phyloP scores from a whole-genome alignment of 1,284 basidiomycete genomes.

The Cryptococcus floricola region DNA sequence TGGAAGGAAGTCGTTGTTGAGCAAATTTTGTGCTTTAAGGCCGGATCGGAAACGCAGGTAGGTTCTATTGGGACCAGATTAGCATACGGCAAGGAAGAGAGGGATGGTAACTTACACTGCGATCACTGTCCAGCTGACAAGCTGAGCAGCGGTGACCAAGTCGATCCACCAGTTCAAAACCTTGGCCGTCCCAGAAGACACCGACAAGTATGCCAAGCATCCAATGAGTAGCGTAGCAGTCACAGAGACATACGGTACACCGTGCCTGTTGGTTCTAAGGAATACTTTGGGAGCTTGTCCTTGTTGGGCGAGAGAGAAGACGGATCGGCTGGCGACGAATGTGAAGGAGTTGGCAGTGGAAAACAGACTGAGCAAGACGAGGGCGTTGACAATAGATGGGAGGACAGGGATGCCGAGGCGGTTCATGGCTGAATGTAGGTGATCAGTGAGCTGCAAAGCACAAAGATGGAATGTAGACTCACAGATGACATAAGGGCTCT shows the following conservation, averaged over 20 bases:
- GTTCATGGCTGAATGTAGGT: slow-evolving; percentile 32
- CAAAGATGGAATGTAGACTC: slow-evolving; percentile 1
- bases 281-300: slow-evolving; percentile 53
- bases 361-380: slow-evolving; percentile 19
- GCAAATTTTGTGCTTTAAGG: slow-evolving; percentile 28
- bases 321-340: slow-evolving; percentile 35
- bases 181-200: slow-evolving; percentile 26
- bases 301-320: slow-evolving; percentile 51
- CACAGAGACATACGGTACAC: slow-evolving; percentile 44
- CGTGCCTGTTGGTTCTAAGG: slow-evolving; percentile 51
- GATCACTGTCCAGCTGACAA: slow-evolving; percentile 28
- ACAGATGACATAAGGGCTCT: slow-evolving; percentile 35
- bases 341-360: slow-evolving; percentile 21
- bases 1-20: slow-evolving; percentile 18
- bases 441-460: neutral
- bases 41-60: slow-evolving; percentile 34
- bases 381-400: slow-evolving; percentile 43
- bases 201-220: slow-evolving; percentile 44
- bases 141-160: slow-evolving; percentile 26
- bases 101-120: slow-evolving; percentile 11
- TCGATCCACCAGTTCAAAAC: slow-evolving; percentile 36
- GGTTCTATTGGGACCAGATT: slow-evolving; percentile 7
- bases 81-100: neutral
- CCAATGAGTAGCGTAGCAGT: slow-evolving; percentile 32
- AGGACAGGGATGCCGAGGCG: slow-evolving; percentile 40